Evolutionary conservation across 2,329 filamentous ascomycete genomes (phyloP).

Genomic region (Neofusicoccum cordaticola): DNA sequence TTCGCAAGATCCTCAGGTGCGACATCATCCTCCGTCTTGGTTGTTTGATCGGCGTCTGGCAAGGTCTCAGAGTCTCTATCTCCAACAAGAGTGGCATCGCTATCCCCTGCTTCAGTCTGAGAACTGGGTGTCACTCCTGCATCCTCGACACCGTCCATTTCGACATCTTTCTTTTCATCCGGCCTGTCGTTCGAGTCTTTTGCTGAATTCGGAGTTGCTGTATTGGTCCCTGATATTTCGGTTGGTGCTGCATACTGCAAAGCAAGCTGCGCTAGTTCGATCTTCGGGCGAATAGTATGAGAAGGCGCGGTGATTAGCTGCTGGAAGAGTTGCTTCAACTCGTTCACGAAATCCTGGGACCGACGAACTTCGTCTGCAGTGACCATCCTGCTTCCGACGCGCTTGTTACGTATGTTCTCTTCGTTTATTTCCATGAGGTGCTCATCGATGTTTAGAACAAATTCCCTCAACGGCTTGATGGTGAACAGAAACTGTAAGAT

Average conservation of each 20-base stretch:
- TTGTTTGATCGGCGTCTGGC: conserved; percentile 23
- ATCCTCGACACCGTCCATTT: not conserved
- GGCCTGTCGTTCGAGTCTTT: not conserved
- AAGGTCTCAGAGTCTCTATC: conserved; percentile 19
- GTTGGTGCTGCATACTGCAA: conserved; percentile 1
- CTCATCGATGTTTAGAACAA: conserved; percentile 73
- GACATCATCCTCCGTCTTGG: conserved; percentile 12
- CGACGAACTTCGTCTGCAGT: conserved; percentile 55
- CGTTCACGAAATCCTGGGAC: conserved; percentile 72
- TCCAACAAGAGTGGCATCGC: conserved; percentile 5
- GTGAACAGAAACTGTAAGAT: conserved; percentile 94
- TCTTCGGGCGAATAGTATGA: conserved; percentile 32
- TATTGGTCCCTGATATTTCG: not conserved
- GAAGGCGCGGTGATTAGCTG: conserved; percentile 63
- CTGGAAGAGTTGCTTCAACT: conserved; percentile 68
- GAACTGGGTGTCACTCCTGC: not conserved
- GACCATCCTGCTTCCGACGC: conserved; percentile 72
- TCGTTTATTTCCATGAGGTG: conserved; percentile 67
- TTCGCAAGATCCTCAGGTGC: not conserved
- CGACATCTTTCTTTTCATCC: not conserved
- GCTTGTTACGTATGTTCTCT: conserved; percentile 61
- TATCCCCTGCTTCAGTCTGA: not conserved
- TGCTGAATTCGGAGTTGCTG: not conserved
- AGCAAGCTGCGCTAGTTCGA: conserved; percentile 6
- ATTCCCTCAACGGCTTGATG: conserved; percentile 73